Evolutionary conservation across 192 early-diverging fungal species (phyloP).

Genomic region (Coemansia furcata): DNA sequence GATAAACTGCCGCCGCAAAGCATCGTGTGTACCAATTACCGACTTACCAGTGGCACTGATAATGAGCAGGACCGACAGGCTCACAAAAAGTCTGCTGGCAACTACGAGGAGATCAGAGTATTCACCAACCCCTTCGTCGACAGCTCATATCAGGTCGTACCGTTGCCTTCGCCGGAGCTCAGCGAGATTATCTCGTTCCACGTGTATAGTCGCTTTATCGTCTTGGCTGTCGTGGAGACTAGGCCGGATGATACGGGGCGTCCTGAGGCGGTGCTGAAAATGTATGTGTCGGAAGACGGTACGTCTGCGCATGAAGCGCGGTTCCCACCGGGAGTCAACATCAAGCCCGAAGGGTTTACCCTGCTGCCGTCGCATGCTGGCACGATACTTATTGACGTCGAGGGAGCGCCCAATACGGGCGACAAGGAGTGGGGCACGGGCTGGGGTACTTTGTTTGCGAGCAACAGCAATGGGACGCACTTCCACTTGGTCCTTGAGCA

Average conservation of each 20-base stretch:
- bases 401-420: constrained; percentile 55
- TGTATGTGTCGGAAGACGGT: constrained; percentile 79
- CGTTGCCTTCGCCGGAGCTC: constrained; percentile 17
- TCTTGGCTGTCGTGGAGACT: constrained; percentile 21
- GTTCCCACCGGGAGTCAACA: constrained; percentile 79
- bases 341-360: constrained; percentile 80
- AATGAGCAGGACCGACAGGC: constrained; percentile 52
- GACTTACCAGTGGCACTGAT: constrained; percentile 54
- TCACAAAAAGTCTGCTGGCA: constrained; percentile 40
- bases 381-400: constrained; percentile 75
- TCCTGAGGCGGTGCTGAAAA: constrained; percentile 49
- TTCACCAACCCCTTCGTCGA: constrained; percentile 34
- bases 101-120: constrained; percentile 70
- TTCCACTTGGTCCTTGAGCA: constrained; percentile 73
- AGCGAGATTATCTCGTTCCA: constrained; percentile 30
- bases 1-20: constrained; percentile 60
- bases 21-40: constrained; percentile 71
- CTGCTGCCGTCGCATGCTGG: constrained; percentile 82
- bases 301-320: constrained; percentile 63
- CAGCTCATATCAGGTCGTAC: constrained; percentile 9
- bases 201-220: constrained; percentile 43
- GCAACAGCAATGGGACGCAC: constrained; percentile 80
- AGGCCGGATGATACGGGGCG: constrained; percentile 18
- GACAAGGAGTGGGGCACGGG: constrained; percentile 34
- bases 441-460: constrained; percentile 74